A percentile compares a stretch with the other conserved stretches of the same genome.
These are phyloP conservation scores for Neurospora crassa DNA, from an alignment of 2,329 filamentous ascomycete species.

Conservation along the genomic window DNA sequence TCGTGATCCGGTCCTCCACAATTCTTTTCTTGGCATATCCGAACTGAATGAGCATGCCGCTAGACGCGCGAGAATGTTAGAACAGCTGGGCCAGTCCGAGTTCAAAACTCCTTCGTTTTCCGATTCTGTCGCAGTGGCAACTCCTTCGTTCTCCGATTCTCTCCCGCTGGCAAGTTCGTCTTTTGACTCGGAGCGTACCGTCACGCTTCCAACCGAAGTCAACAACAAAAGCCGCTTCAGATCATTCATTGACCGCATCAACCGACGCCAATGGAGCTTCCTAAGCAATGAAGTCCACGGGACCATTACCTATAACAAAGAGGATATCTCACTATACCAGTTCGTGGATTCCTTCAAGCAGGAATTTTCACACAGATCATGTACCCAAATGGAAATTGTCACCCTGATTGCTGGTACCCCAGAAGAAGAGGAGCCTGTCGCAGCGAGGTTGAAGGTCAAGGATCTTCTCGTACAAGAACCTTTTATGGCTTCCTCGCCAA, in stretches of 20 bases:
- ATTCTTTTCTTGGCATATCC: not conserved
- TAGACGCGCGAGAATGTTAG: not conserved
- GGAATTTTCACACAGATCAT: slow-evolving; percentile 7
- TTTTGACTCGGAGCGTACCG: not conserved
- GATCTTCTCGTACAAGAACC: not conserved
- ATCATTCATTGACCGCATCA: slow-evolving; percentile 12
- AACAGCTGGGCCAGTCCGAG: not conserved
- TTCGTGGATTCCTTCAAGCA: slow-evolving; percentile 8
- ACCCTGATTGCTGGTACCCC: not conserved
- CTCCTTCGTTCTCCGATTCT: not conserved
- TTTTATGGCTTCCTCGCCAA: not conserved
- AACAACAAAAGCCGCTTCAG: slow-evolving; percentile 11
- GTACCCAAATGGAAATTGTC: slow-evolving; percentile 6
- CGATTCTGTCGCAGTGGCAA: not conserved
- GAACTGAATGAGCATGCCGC: not conserved
- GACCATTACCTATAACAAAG: slow-evolving; percentile 9
- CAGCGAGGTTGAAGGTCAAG: slow-evolving; percentile 11
- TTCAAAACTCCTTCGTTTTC: not conserved
- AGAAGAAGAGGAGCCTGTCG: slow-evolving; percentile 5
- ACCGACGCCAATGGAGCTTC: slow-evolving; percentile 10
- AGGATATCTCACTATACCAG: slow-evolving; percentile 9
- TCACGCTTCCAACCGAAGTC: slow-evolving; percentile 4
- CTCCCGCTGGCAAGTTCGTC: not conserved
- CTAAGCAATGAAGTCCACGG: slow-evolving; percentile 5
- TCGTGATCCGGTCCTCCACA: not conserved